A percentile compares a stretch with the other conserved stretches of the same genome.
These are phyloP conservation scores for Aspergillus pseudonomiae DNA, from an alignment of 2,329 filamentous ascomycete species.

Conservation along the genomic window DNA sequence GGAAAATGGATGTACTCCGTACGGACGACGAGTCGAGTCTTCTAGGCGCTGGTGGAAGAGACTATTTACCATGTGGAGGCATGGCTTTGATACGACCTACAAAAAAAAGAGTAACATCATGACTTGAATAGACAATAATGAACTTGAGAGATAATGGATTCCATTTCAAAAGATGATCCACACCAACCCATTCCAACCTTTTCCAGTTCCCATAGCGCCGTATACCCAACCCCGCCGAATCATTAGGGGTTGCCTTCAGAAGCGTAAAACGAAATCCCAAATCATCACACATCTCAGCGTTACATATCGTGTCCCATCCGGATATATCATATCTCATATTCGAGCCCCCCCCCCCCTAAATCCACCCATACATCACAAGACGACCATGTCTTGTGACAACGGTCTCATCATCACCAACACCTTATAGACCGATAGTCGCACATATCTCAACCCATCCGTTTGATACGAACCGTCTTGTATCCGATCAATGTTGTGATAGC, in stretches of 20 bases:
- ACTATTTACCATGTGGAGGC: background rate
- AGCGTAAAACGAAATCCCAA: background rate
- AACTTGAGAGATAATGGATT: background rate
- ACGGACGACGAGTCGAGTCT: background rate
- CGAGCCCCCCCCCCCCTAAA: background rate
- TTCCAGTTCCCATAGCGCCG: background rate
- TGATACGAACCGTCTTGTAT: background rate
- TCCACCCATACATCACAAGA: background rate
- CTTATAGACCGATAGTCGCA: background rate
- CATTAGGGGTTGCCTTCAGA: background rate
- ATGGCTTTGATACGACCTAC: background rate
- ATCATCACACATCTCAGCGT: background rate
- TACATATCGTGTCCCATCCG: background rate
- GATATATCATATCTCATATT: background rate
- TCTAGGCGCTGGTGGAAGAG: background rate
- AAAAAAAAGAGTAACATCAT: background rate
- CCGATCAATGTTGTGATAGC: background rate
- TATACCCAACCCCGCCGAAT: background rate
- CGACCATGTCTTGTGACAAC: background rate
- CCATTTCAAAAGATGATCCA: background rate
- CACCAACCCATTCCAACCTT: background rate
- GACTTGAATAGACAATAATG: slow-evolving; percentile 2
- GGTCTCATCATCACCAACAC: background rate
- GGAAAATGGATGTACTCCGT: no score
- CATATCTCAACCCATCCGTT: background rate